These are phyloP conservation scores for Rhizophagus sp. DNA, from an alignment of 192 early-diverging fungal genomes.

Conservation along the genomic window DNA sequence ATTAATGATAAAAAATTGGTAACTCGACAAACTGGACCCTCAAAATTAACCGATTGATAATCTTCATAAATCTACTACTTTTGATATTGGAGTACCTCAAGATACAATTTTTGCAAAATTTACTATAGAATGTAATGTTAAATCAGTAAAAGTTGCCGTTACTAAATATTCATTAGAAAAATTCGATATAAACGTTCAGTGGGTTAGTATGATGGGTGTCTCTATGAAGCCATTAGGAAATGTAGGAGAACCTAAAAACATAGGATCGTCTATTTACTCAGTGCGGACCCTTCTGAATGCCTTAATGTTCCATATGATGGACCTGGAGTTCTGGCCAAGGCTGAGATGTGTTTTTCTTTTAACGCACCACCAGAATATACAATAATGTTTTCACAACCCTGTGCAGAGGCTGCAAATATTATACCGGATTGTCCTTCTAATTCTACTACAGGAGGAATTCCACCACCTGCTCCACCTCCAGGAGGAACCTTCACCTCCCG, in stretches of 20 bases:
- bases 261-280: not conserved
- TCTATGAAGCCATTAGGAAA: not conserved
- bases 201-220: not conserved
- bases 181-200: not conserved
- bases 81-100: not conserved
- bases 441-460: too few species aligned
- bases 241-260: not conserved
- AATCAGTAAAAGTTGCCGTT: not conserved
- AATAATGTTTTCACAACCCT: too few species aligned
- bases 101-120: not conserved
- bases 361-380: too few species aligned
- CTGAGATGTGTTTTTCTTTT: too few species aligned
- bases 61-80: not conserved
- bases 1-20: conserved; percentile 1
- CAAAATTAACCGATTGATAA: not conserved
- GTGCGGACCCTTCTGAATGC: not conserved
- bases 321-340: too few species aligned
- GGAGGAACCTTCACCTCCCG: too few species aligned
- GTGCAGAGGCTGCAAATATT: too few species aligned
- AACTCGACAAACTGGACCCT: not conserved
- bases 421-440: too few species aligned
- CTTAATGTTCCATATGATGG: not conserved
- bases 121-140: not conserved
- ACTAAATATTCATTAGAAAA: not conserved
- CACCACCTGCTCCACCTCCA: too few species aligned